Evolutionary conservation across 208 protist species (phyloP).

Genomic region (Trypanosoma congolense): DNA sequence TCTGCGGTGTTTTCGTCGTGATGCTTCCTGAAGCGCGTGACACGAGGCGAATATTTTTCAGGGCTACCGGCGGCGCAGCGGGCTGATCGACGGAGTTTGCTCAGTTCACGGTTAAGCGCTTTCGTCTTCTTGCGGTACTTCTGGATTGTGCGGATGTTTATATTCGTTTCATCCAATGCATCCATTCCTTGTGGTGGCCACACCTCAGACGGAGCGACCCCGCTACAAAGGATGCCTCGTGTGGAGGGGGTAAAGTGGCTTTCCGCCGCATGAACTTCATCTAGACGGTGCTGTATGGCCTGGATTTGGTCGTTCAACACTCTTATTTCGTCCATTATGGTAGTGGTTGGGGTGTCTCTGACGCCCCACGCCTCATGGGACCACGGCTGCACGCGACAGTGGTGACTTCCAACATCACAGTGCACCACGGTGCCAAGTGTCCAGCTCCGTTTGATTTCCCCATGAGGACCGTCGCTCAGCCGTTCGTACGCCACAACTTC

Average conservation of each 20-base stretch:
- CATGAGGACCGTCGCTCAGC: background rate
- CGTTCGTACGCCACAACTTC: conserved; percentile 21
- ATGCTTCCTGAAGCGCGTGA: background rate
- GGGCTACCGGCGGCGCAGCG: background rate
- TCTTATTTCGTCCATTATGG: background rate
- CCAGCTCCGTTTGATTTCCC: conserved; percentile 14
- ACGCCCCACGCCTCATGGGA: conserved; percentile 7
- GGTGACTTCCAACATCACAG: background rate
- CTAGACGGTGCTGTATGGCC: background rate
- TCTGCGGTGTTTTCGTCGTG: background rate
- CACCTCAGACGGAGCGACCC: background rate
- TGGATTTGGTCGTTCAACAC: conserved; percentile 11
- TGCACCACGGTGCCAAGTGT: conserved; percentile 14
- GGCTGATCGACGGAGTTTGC: conserved; percentile 3
- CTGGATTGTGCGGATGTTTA: conserved; percentile 11
- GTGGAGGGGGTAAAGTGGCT: background rate
- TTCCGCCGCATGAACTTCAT: conserved; percentile 12
- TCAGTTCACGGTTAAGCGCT: conserved; percentile 11
- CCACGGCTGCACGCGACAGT: conserved; percentile 13
- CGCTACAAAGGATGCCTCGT: too few species aligned
- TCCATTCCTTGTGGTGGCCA: background rate
- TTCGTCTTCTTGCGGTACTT: conserved; percentile 10
- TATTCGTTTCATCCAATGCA: conserved; percentile 5
- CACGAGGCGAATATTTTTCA: background rate
- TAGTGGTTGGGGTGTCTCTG: background rate